Evolutionary conservation across 2,329 filamentous ascomycete genomes (phyloP).

Genomic region (Tolypocladium album): DNA sequence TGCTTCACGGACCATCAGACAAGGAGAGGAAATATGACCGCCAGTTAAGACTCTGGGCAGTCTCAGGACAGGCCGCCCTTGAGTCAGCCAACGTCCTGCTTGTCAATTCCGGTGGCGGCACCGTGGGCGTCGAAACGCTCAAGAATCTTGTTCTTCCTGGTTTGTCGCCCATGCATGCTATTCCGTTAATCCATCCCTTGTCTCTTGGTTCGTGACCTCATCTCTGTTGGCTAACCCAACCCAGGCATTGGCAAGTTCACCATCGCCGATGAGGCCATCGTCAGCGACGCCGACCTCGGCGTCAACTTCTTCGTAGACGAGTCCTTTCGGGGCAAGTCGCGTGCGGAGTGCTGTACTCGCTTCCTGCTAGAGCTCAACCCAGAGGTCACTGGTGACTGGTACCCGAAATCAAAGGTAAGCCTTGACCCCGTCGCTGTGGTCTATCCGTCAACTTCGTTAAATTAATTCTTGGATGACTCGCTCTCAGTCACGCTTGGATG

Average conservation of each 20-base stretch:
- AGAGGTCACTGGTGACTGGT: constrained; percentile 73
- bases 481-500: constrained; percentile 18
- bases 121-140: constrained; percentile 79
- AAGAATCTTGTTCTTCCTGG: constrained; percentile 96
- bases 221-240: neutral
- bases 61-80: constrained; percentile 78
- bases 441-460: too few relatives aligned
- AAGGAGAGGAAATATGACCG: constrained; percentile 81
- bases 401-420: constrained; percentile 31
- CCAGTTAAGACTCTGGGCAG: constrained; percentile 90
- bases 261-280: constrained; percentile 69
- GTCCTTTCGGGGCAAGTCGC: constrained; percentile 60
- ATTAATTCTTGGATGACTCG: neutral
- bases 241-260: constrained; percentile 80
- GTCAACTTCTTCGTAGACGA: constrained; percentile 96
- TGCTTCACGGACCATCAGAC: constrained; percentile 42
- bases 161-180: constrained; percentile 17
- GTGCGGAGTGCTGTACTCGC: constrained; percentile 68
- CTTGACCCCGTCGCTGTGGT: neutral
- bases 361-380: constrained; percentile 83
- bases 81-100: constrained; percentile 88
- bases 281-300: constrained; percentile 76
- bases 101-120: constrained; percentile 77
- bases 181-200: constrained; percentile 22
- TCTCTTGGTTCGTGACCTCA: neutral